Conservation (phyloP, 805 yeast species). For the Cyberlindnera veronae region DNA sequence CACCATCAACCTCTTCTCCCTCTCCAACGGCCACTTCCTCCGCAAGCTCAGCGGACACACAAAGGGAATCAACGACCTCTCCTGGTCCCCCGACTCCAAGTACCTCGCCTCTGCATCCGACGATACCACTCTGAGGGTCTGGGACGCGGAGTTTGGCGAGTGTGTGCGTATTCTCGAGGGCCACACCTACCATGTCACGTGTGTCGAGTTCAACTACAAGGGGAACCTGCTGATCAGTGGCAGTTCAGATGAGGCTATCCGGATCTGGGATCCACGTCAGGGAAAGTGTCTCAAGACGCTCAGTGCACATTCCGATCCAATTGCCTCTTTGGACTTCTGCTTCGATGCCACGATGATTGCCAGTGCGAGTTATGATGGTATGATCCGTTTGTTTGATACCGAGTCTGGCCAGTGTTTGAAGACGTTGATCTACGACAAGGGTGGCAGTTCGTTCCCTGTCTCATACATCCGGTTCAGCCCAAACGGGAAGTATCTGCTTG, state of each 20-base stretch:
- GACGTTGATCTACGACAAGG: conserved; percentile 78
- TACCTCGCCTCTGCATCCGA: conserved; percentile 84
- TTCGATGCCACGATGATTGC: conserved; percentile 79
- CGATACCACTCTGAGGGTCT: conserved; percentile 74
- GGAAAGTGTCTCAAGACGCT: conserved; percentile 73
- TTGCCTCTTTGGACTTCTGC: conserved; percentile 68
- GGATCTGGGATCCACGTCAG: conserved; percentile 79
- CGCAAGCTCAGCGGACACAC: conserved; percentile 52
- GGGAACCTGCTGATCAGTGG: conserved; percentile 82
- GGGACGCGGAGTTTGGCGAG: conserved; percentile 54
- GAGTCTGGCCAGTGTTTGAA: conserved; percentile 88
- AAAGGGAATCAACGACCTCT: conserved; percentile 68
- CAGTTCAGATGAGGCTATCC: conserved; percentile 84
- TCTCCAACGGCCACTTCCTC: conserved; percentile 33
- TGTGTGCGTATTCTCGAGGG: conserved; percentile 47
- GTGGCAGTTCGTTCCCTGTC: conserved; percentile 75
- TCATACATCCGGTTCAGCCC: conserved; percentile 70
- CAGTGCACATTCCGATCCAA: conserved; percentile 92
- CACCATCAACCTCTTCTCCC: conserved; percentile 56
- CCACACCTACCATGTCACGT: conserved; percentile 81
- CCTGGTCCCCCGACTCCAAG: conserved; percentile 72
- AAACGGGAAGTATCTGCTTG: conserved; percentile 74
- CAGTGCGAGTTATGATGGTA: conserved; percentile 88
- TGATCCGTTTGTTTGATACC: conserved; percentile 83
- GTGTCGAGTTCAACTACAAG: conserved; percentile 63